Base-by-base conservation (phyloP, 768 basidiomycete species). In the Cystobasidium onofrii region DNA sequence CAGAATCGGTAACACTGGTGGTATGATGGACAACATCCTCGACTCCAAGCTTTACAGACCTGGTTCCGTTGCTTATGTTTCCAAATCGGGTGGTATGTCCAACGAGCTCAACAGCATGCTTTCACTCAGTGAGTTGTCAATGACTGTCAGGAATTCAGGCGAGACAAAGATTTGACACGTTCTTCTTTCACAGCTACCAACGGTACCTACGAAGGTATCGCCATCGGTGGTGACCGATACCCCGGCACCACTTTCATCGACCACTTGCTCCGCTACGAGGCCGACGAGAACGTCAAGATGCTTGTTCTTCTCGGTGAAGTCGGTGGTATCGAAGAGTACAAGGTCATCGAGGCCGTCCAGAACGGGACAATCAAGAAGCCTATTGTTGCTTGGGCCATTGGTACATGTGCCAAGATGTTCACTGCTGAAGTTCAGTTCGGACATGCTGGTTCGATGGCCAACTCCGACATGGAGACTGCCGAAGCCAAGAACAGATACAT, bases 21-120 rank as follows among this genome's bases (percentile, higher is more conserved):
- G 90, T 80, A 98, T 98, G 95, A 96, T 97, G 94, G 95, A 99
- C 85, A 99, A 98, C 86, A 94, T 98, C 84, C 96, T 97, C 80
- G 85, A 94, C 7, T 95, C 92, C 76, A 99, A 97, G 85, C 89
- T 99, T 76, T 99, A 97, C 87, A 92, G 94, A 79, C 85, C 93
- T 31, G 95, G 95, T 72, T 92, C 93, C 15, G 91, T 99, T 78
- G 95, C 94, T 80, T 99, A 98, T 83, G 95, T 99, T 81, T 96
- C 92, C 82, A 99, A 99, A 85, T 97, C 94, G 9, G 95, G 95
- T 78, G 95, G 95, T 82, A 99, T 99, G 95, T 98, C 95, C 79
- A 98, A 98, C 85, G 95, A 99, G 83, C 85, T 99, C 80, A 98
- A 99, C 89, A 99, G 97, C 86, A 99, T 99, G 82, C 88, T 99